Base-by-base conservation (phyloP, 805 yeast genomes). In the Monosporozyma servazzii region DNA sequence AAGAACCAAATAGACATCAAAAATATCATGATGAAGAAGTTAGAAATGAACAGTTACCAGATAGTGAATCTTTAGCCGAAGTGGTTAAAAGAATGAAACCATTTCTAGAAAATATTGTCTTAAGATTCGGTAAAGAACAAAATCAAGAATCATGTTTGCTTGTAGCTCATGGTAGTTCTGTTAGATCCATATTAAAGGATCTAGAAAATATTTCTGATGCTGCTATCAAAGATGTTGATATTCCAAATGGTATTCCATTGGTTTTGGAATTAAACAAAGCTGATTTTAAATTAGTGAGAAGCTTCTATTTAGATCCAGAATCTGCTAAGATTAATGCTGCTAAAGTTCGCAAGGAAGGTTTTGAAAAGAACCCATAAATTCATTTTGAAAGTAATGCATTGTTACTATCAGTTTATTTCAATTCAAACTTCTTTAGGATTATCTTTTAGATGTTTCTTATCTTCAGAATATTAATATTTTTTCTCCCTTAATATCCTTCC, bases 241-340 rank as follows among this genome's bases (percentile, higher is more conserved):
- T 86, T 51, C 93, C 95, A 29, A 86, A 88, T 62, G 93, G 89
- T 51, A 84, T 86, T 48, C 95, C 95, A 45, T 73, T 86, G 68
- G 82, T 81, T 48, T 71, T 85, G 57, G 82, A 81, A 59, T 70
- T 85, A 59, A 81, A 80, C 59, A 77, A 74, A 47, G 60, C 71
- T 21, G 56, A 59, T 27, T 54, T 74, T 73, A 64, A 67, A 69
- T 61, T 79, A 75, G 61, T 71, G 71, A 59, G 74, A 69, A 65
- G 78, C 76, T 79, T 76, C 63, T 86, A 86, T 71, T 71, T 86
- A 60, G 95, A 86, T 68, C 93, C 91, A 7, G 87, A 84, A 67
- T 81, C 77, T 54, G 93, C 93, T 40, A 81, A 79, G 53, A 77
- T 81, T 51, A 88, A 86, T 68, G 89, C 91, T 18, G 87, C 81